Conservation (phyloP, 2,329 filamentous ascomycete genomes). For the Neoascochyta sp. region DNA sequence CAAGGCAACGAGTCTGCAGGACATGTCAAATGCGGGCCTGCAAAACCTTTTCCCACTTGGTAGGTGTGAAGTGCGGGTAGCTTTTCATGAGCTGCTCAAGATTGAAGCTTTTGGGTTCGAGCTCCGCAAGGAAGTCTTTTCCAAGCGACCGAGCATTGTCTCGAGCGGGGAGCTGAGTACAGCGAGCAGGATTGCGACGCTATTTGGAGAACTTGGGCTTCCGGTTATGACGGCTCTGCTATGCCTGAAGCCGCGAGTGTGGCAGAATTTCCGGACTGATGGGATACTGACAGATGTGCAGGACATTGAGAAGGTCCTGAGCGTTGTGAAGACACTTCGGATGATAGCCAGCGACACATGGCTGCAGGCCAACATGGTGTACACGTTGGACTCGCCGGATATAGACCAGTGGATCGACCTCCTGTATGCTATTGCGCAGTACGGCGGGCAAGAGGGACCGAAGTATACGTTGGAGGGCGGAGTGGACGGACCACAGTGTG, state of each 20-base stretch:
- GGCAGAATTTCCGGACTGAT: not conserved
- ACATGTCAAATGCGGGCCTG: not conserved
- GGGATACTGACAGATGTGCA: not conserved
- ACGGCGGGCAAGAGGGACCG: too few species aligned
- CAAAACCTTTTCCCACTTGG: not conserved
- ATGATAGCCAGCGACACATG: not conserved
- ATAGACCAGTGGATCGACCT: not conserved
- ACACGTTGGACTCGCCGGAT: not conserved
- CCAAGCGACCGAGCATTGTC: not conserved
- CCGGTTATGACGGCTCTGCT: not conserved
- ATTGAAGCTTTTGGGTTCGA: not conserved
- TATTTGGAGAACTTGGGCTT: not conserved
- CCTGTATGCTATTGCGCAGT: too few species aligned
- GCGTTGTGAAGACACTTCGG: not conserved
- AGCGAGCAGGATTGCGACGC: not conserved
- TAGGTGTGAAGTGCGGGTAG: too few species aligned
- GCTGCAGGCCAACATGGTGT: not conserved
- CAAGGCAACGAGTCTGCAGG: not conserved
- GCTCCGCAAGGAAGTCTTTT: not conserved
- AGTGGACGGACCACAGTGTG: too few species aligned
- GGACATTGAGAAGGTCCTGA: not conserved
- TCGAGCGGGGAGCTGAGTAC: not conserved
- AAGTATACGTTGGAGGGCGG: too few species aligned
- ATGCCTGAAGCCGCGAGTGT: not conserved
- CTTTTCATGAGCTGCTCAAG: not conserved